Conservation (phyloP, 306 rosid genomes). For the Cicer arietinum region DNA sequence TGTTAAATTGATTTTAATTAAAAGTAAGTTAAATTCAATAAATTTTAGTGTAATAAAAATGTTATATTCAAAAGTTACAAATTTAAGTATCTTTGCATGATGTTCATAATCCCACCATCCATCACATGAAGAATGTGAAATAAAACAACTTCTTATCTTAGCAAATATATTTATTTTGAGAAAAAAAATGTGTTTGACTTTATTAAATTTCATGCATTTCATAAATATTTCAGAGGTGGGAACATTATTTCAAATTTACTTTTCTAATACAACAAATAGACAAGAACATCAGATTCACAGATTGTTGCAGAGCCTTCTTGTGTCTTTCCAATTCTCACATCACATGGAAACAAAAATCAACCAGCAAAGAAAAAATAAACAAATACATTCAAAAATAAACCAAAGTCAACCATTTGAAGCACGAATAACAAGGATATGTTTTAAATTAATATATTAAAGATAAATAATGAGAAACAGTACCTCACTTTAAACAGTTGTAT, state of each 20-base stretch:
- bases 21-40: too few species aligned
- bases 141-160: background rate
- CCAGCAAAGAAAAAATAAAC: background rate
- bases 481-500: slow-evolving; percentile 29
- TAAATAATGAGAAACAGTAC: slow-evolving; percentile 28
- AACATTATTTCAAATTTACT: background rate
- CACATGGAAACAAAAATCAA: slow-evolving; percentile 25
- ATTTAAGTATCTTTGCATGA: too few species aligned
- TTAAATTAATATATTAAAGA: slow-evolving; percentile 1
- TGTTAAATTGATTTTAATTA: too few species aligned
- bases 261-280: background rate
- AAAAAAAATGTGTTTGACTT: slow-evolving; percentile 9
- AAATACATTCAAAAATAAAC: background rate
- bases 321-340: background rate
- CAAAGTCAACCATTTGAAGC: background rate
- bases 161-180: background rate
- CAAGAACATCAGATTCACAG: slow-evolving; percentile 25
- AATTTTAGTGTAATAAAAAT: too few species aligned
- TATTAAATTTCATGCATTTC: slow-evolving; percentile 21
- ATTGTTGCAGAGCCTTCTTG: slow-evolving; percentile 6
- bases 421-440: background rate
- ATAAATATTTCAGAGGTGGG: slow-evolving; percentile 16
- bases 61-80: too few species aligned
- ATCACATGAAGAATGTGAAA: slow-evolving; percentile 18
- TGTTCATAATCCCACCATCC: background rate